Evolutionary conservation across 768 basidiomycete species (phyloP).

Genomic region (Lentinus brumalis): DNA sequence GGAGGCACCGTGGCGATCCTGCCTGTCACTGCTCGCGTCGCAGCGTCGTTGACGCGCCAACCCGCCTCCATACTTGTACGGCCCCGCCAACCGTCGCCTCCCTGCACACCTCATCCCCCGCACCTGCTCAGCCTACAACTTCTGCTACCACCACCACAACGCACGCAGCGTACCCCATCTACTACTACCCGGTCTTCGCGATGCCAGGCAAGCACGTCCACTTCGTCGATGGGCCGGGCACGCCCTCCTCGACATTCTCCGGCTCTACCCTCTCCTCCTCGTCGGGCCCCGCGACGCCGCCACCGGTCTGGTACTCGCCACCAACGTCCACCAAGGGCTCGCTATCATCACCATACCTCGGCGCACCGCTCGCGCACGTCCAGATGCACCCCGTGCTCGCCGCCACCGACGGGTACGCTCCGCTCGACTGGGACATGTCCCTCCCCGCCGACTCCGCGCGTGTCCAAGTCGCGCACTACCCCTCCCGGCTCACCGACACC

Average conservation of each 20-base stretch:
- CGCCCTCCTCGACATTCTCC: constrained; percentile 26
- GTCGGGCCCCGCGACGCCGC: constrained; percentile 22
- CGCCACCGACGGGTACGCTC: constrained; percentile 1
- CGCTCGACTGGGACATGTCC: constrained; percentile 21
- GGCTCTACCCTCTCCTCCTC: constrained; percentile 21
- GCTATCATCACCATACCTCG: constrained; percentile 9
- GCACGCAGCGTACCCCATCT: not conserved
- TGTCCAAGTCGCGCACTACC: not conserved
- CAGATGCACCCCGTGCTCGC: constrained; percentile 26
- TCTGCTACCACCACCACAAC: not conserved
- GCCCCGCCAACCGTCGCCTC: not conserved
- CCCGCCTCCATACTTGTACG: not conserved
- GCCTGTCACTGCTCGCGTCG: not conserved
- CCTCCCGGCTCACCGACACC: constrained; percentile 1
- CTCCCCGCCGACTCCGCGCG: constrained; percentile 6
- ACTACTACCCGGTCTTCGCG: constrained; percentile 3
- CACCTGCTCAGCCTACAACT: not conserved
- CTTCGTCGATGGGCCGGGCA: constrained; percentile 20
- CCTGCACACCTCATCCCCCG: not conserved
- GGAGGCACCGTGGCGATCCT: not conserved
- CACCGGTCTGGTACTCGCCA: no score
- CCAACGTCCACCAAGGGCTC: constrained; percentile 4
- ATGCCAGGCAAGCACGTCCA: constrained; percentile 29
- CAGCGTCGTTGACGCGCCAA: not conserved
- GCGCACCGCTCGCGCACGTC: not conserved